Percentiles rank a stretch among this genome's conserved stretches.
Evolutionary conservation across 2,329 filamentous ascomycete species (phyloP).

Genomic region (Penicillium sclerotigenum): DNA sequence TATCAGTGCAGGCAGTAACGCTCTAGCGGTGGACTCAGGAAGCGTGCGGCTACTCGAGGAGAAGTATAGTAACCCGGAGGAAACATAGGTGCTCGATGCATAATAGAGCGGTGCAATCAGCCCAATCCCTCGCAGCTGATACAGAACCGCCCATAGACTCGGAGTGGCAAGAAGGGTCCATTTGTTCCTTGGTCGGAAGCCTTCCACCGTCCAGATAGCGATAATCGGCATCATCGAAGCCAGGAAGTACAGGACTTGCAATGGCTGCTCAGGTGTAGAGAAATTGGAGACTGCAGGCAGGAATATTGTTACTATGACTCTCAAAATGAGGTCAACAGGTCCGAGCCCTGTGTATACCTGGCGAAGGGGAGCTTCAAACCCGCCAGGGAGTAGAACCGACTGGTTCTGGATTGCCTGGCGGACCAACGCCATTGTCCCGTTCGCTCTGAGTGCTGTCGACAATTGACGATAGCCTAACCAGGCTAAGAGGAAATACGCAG

Average conservation of each 20-base stretch:
- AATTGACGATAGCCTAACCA: constrained; percentile 6
- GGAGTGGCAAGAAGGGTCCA: constrained; percentile 16
- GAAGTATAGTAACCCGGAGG: constrained; percentile 12
- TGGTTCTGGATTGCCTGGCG: not conserved
- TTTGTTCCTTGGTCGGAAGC: constrained; percentile 13
- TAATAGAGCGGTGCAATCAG: constrained; percentile 27
- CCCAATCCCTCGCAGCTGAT: constrained; percentile 17
- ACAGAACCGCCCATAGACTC: constrained; percentile 15
- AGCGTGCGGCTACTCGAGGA: constrained; percentile 11
- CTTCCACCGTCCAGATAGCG: constrained; percentile 16
- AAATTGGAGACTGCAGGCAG: constrained; percentile 4
- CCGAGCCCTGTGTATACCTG: constrained; percentile 7
- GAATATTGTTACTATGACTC: constrained; percentile 9
- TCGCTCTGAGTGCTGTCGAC: constrained; percentile 5
- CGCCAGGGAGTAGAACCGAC: not conserved
- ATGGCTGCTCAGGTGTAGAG: constrained; percentile 6
- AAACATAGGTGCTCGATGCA: constrained; percentile 17
- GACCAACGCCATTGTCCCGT: constrained; percentile 10
- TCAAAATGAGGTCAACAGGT: constrained; percentile 9
- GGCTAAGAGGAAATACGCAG: constrained; percentile 3
- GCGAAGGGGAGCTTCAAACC: not conserved
- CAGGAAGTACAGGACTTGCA: constrained; percentile 15
- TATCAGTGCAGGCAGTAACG: constrained; percentile 23
- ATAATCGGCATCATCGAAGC: constrained; percentile 11
- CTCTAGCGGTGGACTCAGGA: constrained; percentile 17